Evolutionary conservation across 2,329 filamentous ascomycete species (phyloP).

Genomic region (Colletotrichum sp.): DNA sequence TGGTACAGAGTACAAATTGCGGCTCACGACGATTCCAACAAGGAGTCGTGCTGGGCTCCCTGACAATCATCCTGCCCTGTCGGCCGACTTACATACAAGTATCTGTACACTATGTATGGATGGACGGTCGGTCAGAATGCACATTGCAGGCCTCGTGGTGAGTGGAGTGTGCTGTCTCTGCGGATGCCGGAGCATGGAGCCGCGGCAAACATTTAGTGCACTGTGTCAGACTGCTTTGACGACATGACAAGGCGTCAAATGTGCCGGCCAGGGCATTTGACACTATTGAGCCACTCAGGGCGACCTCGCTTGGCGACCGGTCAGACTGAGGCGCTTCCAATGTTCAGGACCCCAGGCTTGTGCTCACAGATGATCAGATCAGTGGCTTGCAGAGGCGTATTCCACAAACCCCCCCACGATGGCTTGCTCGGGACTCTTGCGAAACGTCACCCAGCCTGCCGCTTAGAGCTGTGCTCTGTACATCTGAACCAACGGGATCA

Average conservation of each 20-base stretch:
- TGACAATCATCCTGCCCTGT: background rate
- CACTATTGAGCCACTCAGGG: background rate
- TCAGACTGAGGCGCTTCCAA: background rate
- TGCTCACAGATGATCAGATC: conserved; percentile 3
- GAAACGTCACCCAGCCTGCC: background rate
- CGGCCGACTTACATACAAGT: background rate
- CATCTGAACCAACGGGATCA: background rate
- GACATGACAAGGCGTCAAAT: background rate
- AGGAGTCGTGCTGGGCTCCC: background rate
- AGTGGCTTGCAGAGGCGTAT: background rate
- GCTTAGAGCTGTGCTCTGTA: background rate
- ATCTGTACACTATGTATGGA: background rate
- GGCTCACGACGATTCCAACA: background rate
- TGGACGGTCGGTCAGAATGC: background rate
- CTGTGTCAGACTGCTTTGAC: background rate
- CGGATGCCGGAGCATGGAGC: background rate
- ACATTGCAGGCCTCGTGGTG: background rate
- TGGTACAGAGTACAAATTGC: background rate
- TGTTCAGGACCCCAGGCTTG: background rate
- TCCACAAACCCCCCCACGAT: background rate
- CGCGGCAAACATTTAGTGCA: background rate
- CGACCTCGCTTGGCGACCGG: background rate
- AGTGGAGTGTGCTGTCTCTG: background rate
- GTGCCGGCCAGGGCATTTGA: background rate
- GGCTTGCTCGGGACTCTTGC: background rate